Base-by-base conservation (phyloP, 2,329 filamentous ascomycete species). In the Fusarium neocosmosporiellum region DNA sequence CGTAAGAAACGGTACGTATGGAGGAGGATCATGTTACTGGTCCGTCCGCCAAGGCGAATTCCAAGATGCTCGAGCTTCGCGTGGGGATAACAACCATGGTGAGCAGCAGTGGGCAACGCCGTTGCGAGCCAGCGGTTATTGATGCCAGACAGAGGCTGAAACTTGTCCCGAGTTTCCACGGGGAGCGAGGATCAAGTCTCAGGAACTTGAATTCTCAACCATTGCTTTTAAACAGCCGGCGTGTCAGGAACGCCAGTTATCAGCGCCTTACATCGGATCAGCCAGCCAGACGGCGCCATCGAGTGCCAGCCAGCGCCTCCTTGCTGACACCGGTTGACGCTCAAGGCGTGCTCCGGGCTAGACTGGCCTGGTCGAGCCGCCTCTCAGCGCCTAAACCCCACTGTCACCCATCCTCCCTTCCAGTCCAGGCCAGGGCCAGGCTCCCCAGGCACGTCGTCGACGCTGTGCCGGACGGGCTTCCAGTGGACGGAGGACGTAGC, bases 291-390 rank as follows among this genome's bases (percentile, higher is more conserved):
- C 41, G 41, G 57, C 57, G 46, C 43, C 71, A 63, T 39, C 31
- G 61, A 68, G 43, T 53, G 70, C 53, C 50, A 68, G 48, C 43
- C 58, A 67, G 59, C 57, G 63, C 72, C 71, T 74, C 66, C 48
- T 63, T 48, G 46, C 54, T 55, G 36, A 43, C 41, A 66, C 50
- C 55, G 33, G 59, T 60, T 43, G 50, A 60, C 55, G 13, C 59
- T 55, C 59, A 37, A 55, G 46, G 60, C 48, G 34, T 55, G n/a
- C 31, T 41, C 27, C 11, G 39, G 71, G 64, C 70, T 59, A 73
- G 70, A 71, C 41, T 69, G 54, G 64, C 46, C 68, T 61, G 41
- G 46, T 66, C 59, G 71, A 74, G 71, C 67, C 71, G 71, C 71
- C 71, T 60, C 60, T 69, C 59, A 54, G 71, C 53, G 48, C 64